A percentile compares a stretch with the other conserved stretches of the same genome.
phyloP scores from a whole-genome alignment of 2,329 filamentous ascomycete genomes.

The Apiospora malaysiana region DNA sequence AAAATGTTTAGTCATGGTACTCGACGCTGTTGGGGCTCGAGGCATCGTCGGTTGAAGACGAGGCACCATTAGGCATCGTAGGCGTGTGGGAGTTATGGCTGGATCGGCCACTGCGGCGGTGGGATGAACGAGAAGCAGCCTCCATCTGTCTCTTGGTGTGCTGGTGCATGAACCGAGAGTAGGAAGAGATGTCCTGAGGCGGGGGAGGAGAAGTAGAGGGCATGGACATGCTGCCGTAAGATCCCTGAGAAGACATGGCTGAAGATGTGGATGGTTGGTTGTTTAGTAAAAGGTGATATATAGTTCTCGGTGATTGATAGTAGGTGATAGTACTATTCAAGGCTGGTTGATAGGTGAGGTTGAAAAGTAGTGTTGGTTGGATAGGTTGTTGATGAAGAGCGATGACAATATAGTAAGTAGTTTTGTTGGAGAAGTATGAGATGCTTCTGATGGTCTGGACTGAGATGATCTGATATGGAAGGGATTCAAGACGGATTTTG shows the following conservation, averaged over 20 bases:
- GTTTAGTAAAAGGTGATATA: not conserved
- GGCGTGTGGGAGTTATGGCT: slow-evolving; percentile 26
- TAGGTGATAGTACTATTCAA: not conserved
- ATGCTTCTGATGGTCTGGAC: not conserved
- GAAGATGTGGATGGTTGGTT: not conserved
- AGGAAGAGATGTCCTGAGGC: slow-evolving; percentile 44
- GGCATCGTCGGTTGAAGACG: slow-evolving; percentile 26
- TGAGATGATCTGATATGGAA: slow-evolving; percentile 4
- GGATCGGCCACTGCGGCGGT: slow-evolving; percentile 36
- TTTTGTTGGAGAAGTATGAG: not conserved
- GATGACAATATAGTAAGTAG: not conserved
- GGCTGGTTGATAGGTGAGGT: too few relatives aligned
- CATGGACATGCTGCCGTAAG: slow-evolving; percentile 34
- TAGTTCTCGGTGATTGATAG: not conserved
- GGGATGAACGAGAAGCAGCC: slow-evolving; percentile 53
- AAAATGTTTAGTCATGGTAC: slow-evolving; percentile 34
- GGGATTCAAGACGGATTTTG: slow-evolving; percentile 15
- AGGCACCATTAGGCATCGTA: slow-evolving; percentile 36
- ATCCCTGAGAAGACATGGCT: slow-evolving; percentile 36
- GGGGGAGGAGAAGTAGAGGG: slow-evolving; percentile 36
- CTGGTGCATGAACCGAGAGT: slow-evolving; percentile 66
- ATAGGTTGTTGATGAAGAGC: not conserved
- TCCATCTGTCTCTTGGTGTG: slow-evolving; percentile 73
- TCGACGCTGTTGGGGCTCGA: slow-evolving; percentile 29
- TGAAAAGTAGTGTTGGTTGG: not conserved